phyloP scores from a whole-genome alignment of 2,329 filamentous ascomycete species.

The Alternaria consortialis region DNA sequence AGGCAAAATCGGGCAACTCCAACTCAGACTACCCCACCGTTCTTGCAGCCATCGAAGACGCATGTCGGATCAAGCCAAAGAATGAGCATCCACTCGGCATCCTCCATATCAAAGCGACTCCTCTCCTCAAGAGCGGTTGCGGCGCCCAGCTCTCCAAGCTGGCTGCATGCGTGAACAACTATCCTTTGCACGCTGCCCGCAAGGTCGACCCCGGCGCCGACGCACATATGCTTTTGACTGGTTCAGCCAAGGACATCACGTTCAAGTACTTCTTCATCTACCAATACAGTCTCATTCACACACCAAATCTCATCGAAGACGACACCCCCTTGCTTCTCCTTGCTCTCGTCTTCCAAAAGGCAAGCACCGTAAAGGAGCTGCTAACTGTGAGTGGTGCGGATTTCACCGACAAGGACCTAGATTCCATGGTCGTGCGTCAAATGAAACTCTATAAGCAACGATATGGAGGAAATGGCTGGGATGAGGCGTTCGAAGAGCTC shows the following conservation, averaged over 20 bases:
- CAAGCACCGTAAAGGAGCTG: neutral
- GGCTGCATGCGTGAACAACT: neutral
- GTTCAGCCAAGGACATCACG: neutral
- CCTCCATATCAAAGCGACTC: neutral
- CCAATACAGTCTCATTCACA: neutral
- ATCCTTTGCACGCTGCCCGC: neutral
- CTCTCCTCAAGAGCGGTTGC: neutral
- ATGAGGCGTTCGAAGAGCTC: neutral
- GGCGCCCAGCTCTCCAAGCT: neutral
- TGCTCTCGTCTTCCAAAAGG: neutral
- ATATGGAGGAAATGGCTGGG: neutral
- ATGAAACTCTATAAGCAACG: neutral
- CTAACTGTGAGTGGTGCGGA: neutral
- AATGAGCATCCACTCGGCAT: neutral
- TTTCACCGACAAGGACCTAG: neutral
- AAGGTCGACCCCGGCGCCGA: neutral
- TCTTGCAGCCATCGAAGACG: neutral
- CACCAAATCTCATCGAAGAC: neutral
- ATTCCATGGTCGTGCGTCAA: neutral
- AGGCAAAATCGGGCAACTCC: no score
- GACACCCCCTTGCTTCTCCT: neutral
- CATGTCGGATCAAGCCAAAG: neutral
- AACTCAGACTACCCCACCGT: neutral
- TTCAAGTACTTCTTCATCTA: neutral
- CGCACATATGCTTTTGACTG: neutral